These are phyloP conservation scores for Meredithiella fracta DNA, from an alignment of 2,329 filamentous ascomycete species.

Conservation along the genomic window DNA sequence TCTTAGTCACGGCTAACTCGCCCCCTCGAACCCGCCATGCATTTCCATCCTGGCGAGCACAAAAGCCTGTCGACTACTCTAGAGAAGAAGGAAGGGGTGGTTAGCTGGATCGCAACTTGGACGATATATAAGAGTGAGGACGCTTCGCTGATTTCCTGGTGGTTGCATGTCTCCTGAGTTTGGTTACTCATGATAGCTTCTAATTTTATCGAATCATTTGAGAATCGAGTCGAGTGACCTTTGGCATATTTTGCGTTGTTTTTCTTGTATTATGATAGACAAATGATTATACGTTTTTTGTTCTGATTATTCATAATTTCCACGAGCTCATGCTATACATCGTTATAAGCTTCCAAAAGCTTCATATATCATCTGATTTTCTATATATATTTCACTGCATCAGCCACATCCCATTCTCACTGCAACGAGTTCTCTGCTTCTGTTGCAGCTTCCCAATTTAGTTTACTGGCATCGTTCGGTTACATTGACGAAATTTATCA, in stretches of 20 bases:
- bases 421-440: not conserved
- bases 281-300: not conserved
- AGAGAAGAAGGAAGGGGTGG: not conserved
- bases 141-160: not conserved
- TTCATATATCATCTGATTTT: not conserved
- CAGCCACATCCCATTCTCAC: not conserved
- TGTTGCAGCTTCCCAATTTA: not conserved
- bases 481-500: too few species aligned
- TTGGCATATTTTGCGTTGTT: not conserved
- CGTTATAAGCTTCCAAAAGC: not conserved
- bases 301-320: not conserved
- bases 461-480: not conserved
- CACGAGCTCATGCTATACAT: not conserved
- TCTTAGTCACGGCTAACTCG: too few species aligned
- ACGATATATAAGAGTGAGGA: not conserved
- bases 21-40: not conserved
- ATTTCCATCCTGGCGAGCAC: not conserved
- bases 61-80: not conserved
- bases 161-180: not conserved
- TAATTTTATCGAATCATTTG: not conserved
- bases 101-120: not conserved
- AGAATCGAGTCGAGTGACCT: not conserved
- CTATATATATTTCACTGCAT: not conserved
- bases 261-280: not conserved
- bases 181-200: not conserved